Evolutionary conservation across 495 filamentous ascomycete genomes (phyloP), one percentile per base, ranked within the genome.

Genomic region (Annulohypoxylon nitens): DNA sequence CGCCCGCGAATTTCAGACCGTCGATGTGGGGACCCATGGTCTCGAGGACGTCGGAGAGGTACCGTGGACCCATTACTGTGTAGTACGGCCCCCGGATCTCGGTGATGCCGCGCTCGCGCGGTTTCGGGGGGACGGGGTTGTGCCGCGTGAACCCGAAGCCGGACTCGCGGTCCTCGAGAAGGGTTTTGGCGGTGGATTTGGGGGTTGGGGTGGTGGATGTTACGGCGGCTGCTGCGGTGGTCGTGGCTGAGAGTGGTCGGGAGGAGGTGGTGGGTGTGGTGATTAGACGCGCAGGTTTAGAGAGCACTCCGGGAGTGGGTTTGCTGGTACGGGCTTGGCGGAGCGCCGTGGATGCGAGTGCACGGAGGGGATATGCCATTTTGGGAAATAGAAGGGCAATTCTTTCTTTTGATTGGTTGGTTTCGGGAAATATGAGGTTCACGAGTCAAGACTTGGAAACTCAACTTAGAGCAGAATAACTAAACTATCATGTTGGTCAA

Each of bases 51-150:
- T 88, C 85, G 14, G 81, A 79, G 1, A 89, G 76, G 55, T 87
- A 87, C 23, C 82, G 76, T 64, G 85, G 84, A 3, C 87, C 86
- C 84, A 88, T 87, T 12, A 82, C 85, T 0, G 81, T 83, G 66
- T 89, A 89, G 76, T 88, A 89, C 2, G 86, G 86, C 0, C 87
- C 87, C 25, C 87, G 78, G 63, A 89, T 89, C 69, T 88, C 86
- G 1, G 87, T 89, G 12, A 88, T 85, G 2, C 81, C 85, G 50
- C 79, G 85, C 5, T 64, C 77, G 18, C 88, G 79, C 4, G 86
- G 88, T 70, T 89, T 89, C 1, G 77, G 74, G 3, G 85, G 81
- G 36, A 80, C 70, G 0, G 83, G 81, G 65, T 90, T 89, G 7
- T 86, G 86, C 10, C 86, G 81, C 33, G 79, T 81, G 73, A 90